Evolutionary conservation across 495 filamentous ascomycete species (phyloP), one percentile per base, ranked within the genome.

Genomic region (Echria macrotheca): DNA sequence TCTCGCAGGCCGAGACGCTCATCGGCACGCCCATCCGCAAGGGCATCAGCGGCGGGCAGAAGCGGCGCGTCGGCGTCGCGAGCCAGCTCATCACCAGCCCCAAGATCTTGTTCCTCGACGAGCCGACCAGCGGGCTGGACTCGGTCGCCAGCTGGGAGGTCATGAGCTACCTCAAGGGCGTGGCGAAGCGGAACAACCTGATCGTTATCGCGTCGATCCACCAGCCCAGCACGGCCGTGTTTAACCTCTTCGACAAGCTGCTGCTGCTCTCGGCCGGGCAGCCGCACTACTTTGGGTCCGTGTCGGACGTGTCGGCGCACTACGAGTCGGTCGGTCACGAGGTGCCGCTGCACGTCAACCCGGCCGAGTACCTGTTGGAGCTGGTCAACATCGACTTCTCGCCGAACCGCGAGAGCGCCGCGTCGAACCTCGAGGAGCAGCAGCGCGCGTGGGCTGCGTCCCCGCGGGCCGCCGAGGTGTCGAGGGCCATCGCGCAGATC

Each of bases 141-240:
- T 84, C 81, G 29, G 86, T 89, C 50, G 84, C 84, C 0, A 87
- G 90, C 0, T 89, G 76, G 66, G 88, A 83, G 0, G 90, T 96
- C 51, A 74, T 95, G 6, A 78, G 79, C 21, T 94, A 93, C 68
- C 65, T 95, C 49, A 84, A 82, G 71, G 69, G 76, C 18, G 70
- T 90, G 36, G 87, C 81, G 0, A 74, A 72, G 56, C 65, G 71
- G 46, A 80, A 89, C 59, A 85, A 85, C 37, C 87, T 93, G 12
- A 86, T 91, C 33, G 56, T 66, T 1, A 55, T 93, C 41, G 84
- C 82, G 0, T 84, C 79, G 49, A 91, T 93, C 45, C 87, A 93
- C 58, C 87, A 93, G 57, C 87, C 87, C 2, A 89, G 85, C 1
- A 84, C 85, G 0, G 69, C 79, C 0, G 88, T 83, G 0, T 91